These are phyloP conservation scores for Trifolium dubium DNA, from an alignment of 306 rosid species.

Conservation along the genomic window DNA sequence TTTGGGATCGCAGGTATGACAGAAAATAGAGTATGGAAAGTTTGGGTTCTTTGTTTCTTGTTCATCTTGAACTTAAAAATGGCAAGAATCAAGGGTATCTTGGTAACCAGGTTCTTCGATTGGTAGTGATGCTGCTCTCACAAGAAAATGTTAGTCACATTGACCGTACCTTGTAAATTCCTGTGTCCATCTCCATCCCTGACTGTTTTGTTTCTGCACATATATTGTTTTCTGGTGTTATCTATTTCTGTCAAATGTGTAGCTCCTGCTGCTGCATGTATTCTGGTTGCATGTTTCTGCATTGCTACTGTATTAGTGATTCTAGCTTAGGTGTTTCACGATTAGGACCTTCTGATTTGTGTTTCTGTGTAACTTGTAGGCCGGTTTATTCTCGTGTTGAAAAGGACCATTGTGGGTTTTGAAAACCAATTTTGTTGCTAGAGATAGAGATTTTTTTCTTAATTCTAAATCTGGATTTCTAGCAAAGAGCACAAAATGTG, in stretches of 20 bases:
- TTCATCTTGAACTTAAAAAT: neutral
- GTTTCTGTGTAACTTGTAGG: neutral
- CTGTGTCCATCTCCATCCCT: neutral
- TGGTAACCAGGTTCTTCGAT: neutral
- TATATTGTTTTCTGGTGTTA: neutral
- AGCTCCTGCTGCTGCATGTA: neutral
- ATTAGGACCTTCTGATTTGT: neutral
- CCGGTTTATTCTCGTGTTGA: too few relatives aligned
- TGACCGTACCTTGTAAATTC: neutral
- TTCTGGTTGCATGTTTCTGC: neutral
- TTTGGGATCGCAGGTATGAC: neutral
- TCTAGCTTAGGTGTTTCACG: neutral
- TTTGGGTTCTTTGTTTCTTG: neutral
- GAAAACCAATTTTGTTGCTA: too few relatives aligned
- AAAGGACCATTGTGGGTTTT: too few relatives aligned
- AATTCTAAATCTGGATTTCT: too few relatives aligned
- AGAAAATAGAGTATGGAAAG: neutral
- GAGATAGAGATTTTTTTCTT: too few relatives aligned
- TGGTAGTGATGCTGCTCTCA: neutral
- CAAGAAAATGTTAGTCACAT: neutral
- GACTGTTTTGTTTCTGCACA: neutral
- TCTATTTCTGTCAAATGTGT: neutral
- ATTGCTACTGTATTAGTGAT: neutral
- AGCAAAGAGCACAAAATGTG: too few relatives aligned
- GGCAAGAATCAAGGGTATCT: neutral